Evolutionary conservation across 331 rosid species (phyloP).

Genomic region (Rhamnella rubrinervis): DNA sequence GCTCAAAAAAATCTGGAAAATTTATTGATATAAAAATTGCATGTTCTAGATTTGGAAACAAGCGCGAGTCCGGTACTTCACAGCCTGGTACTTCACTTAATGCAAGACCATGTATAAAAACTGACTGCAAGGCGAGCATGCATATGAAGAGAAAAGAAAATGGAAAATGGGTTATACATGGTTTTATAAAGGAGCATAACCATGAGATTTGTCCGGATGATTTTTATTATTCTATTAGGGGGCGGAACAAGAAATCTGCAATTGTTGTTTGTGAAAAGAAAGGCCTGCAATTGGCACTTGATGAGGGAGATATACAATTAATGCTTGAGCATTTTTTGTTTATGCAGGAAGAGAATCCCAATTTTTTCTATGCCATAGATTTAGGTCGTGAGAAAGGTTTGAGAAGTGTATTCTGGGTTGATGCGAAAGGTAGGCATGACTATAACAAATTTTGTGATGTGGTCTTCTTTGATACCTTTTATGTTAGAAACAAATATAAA

Average conservation of each 20-base stretch:
- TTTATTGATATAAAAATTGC: conserved; percentile 75
- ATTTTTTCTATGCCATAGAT: conserved; percentile 65
- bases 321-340: conserved; percentile 53
- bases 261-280: conserved; percentile 40
- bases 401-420: conserved; percentile 62
- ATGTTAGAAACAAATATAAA: conserved; percentile 45
- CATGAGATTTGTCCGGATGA: conserved; percentile 59
- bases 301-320: conserved; percentile 43
- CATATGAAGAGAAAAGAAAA: conserved; percentile 58
- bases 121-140: conserved; percentile 66
- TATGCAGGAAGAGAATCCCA: conserved; percentile 53
- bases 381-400: conserved; percentile 45
- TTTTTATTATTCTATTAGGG: conserved; percentile 31
- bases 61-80: conserved; percentile 41
- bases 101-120: conserved; percentile 48
- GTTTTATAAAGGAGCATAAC: conserved; percentile 65
- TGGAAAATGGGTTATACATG: conserved; percentile 60
- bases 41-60: conserved; percentile 69
- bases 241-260: conserved; percentile 40
- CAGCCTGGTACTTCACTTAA: conserved; percentile 26
- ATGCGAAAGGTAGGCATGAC: conserved; percentile 50
- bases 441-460: conserved; percentile 50
- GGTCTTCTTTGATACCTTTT: conserved; percentile 55
- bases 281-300: conserved; percentile 55
- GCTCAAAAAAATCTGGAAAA: conserved; percentile 71